Base-by-base conservation (phyloP, 768 basidiomycete genomes). In the Hygrocybe coccinea region DNA sequence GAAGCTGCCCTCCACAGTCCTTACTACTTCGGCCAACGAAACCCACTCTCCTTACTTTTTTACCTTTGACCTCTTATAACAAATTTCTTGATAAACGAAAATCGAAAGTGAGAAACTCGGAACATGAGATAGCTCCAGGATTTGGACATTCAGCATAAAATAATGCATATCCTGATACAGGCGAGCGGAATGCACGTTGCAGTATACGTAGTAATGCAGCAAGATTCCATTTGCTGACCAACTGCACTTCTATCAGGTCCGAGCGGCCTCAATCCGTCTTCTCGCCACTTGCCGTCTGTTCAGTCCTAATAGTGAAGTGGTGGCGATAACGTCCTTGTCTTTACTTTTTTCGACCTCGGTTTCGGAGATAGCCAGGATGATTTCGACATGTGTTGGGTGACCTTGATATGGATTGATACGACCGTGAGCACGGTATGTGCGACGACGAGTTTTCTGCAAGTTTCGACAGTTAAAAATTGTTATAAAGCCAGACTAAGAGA, bases 371-470 rank as follows among this genome's bases (percentile, higher is more conserved):
- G 84, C 76, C 59, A 98, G 86, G 70, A 98, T 92, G 70, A 94
- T 85, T 72, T 98, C 95, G 61, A 98, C 87, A 68, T 98, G 97
- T 73, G 87, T 89, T 39, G 97, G 97, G 76, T 94, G 91, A 41
- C 95, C 95, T 75, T 97, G 92, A 84, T 97, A 98, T 35, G 97
- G 95, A 78, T 99, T 99, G 76, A 94, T 95, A 56, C 92, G 88
- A 83, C 92, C 92, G 66, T 95, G 93, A 44, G 91, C 91, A 75
- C 97, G 92, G 85, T 97, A 98, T 62, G 97, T 99, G 71, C 97
- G 92, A 70, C 97, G 92, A 74, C 94, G 94, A 71, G 91, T 95
- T 89, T 97, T 97, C 90, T 92, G 56, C 36, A 22, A 36, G 21
- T 37, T 50, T 8, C 33, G 33, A 36, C 19, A 37, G 14, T 55